phyloP scores from a whole-genome alignment of 1,284 basidiomycete genomes.

The Mycosarcoma maydis region DNA sequence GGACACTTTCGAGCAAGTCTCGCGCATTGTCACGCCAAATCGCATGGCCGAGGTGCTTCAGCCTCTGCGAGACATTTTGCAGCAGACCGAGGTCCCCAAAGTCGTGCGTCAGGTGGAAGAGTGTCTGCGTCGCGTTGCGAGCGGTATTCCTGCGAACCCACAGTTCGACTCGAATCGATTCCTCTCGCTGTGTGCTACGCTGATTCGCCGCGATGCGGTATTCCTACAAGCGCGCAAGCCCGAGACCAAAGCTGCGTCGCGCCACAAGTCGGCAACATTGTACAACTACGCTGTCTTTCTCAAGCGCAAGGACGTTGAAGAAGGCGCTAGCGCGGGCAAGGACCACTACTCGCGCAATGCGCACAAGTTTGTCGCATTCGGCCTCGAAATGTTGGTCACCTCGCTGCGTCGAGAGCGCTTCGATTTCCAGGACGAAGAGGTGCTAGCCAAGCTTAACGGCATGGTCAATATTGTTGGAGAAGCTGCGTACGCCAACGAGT shows the following conservation, averaged over 20 bases:
- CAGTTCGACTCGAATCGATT: conserved; percentile 78
- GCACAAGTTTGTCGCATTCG: conserved; percentile 86
- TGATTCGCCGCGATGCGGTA: conserved; percentile 86
- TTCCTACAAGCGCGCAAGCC: conserved; percentile 45
- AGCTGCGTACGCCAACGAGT: conserved; percentile 85
- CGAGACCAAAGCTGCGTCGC: conserved; percentile 29
- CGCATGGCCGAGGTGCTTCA: conserved; percentile 79
- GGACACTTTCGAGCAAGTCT: conserved; percentile 65
- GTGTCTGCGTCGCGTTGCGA: conserved; percentile 81
- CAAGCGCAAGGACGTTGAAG: conserved; percentile 60
- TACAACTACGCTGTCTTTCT: conserved; percentile 47
- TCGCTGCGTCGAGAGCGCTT: conserved; percentile 86
- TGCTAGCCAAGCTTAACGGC: conserved; percentile 82
- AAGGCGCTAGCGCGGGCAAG: conserved; percentile 52
- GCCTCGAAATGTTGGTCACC: conserved; percentile 89
- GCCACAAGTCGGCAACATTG: conserved; percentile 25
- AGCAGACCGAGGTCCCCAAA: conserved; percentile 83
- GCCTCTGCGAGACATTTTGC: conserved; percentile 86
- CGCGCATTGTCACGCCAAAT: conserved; percentile 51
- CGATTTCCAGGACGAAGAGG: conserved; percentile 78
- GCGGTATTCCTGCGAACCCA: conserved; percentile 84
- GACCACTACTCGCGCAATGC: conserved; percentile 71
- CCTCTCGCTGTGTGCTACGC: conserved; percentile 84
- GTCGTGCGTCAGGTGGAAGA: conserved; percentile 89
- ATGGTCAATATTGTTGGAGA: conserved; percentile 90